Percentiles rank a stretch among this genome's conserved stretches.
These are phyloP conservation scores for Annulohypoxylon truncatum DNA, from an alignment of 2,329 filamentous ascomycete species.

Conservation along the genomic window DNA sequence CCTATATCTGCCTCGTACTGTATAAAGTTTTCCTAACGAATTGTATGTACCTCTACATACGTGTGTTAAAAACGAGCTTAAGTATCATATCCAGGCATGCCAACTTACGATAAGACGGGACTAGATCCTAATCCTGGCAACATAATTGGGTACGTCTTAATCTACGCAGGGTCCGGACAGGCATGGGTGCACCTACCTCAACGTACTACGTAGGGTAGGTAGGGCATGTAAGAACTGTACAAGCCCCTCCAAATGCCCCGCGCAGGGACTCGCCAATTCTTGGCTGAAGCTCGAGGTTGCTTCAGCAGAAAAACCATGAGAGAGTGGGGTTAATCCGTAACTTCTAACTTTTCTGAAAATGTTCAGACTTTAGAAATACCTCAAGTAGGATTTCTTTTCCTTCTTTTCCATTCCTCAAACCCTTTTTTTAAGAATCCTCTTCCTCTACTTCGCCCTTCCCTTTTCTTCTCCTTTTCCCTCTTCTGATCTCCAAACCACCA, in stretches of 20 bases:
- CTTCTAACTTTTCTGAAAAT: conserved; percentile 35
- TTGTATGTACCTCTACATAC: no score
- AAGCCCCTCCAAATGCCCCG: conserved; percentile 15
- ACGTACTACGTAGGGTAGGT: neutral
- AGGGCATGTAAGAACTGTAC: neutral
- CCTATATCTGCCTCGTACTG: neutral
- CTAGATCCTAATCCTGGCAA: neutral
- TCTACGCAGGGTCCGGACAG: neutral
- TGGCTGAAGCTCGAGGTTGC: conserved; percentile 2
- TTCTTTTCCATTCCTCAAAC: conserved; percentile 1
- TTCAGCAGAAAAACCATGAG: conserved; percentile 10
- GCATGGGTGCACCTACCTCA: neutral
- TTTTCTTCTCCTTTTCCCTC: neutral
- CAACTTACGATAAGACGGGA: neutral
- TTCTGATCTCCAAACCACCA: neutral
- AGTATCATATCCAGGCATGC: conserved; percentile 1
- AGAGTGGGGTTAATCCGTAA: conserved; percentile 40
- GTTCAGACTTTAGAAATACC: conserved; percentile 33
- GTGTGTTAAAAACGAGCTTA: neutral
- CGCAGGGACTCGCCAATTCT: conserved; percentile 23
- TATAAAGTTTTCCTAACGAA: no score
- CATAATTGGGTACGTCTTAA: conserved; percentile 6
- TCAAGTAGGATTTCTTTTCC: conserved; percentile 21
- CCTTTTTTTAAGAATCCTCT: conserved; percentile 1
- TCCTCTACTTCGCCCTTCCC: neutral